Percentiles rank a stretch among this genome's conserved stretches.
phyloP scores from a whole-genome alignment of 495 filamentous ascomycete species.

The Elaphomyces granulatus region DNA sequence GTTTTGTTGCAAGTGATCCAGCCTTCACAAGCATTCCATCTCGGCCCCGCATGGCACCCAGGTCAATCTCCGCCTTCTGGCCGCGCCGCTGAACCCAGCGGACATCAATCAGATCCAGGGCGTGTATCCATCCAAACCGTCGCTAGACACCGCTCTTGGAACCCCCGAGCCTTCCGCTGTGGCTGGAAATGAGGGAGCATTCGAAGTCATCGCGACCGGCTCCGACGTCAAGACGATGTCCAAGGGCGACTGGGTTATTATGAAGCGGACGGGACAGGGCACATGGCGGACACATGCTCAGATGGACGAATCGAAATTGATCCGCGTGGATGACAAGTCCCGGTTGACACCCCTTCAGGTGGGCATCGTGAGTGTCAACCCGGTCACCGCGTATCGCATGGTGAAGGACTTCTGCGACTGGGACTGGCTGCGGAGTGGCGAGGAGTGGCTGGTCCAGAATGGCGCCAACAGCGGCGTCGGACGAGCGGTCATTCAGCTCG shows the following conservation, averaged over 20 bases:
- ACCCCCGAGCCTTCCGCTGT: slow-evolving; percentile 60
- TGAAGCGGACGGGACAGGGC: slow-evolving; percentile 62
- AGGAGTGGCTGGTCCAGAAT: slow-evolving; percentile 89
- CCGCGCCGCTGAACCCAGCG: slow-evolving; percentile 87
- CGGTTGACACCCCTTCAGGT: slow-evolving; percentile 61
- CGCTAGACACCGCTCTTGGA: slow-evolving; percentile 56
- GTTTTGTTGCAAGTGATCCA: slow-evolving; percentile 11
- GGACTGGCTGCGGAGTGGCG: slow-evolving; percentile 32
- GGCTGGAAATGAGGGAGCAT: slow-evolving; percentile 81
- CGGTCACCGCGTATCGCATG: slow-evolving; percentile 86
- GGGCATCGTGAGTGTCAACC: slow-evolving; percentile 80
- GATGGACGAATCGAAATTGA: slow-evolving; percentile 44
- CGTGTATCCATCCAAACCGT: slow-evolving; percentile 77
- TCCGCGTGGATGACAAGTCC: slow-evolving; percentile 49
- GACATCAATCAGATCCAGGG: slow-evolving; percentile 97
- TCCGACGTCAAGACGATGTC: slow-evolving; percentile 36
- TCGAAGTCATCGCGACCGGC: slow-evolving; percentile 63
- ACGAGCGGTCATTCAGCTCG: slow-evolving; percentile 75
- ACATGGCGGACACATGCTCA: slow-evolving; percentile 89
- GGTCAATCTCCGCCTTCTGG: slow-evolving; percentile 61
- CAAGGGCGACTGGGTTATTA: slow-evolving; percentile 87
- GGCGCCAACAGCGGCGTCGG: slow-evolving; percentile 91
- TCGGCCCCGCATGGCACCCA: slow-evolving; percentile 47
- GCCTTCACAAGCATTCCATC: slow-evolving; percentile 71
- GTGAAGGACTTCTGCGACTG: slow-evolving; percentile 63